These are phyloP conservation scores for Pisolithus tinctorius DNA, from an alignment of 768 basidiomycete genomes.

Conservation along the genomic window DNA sequence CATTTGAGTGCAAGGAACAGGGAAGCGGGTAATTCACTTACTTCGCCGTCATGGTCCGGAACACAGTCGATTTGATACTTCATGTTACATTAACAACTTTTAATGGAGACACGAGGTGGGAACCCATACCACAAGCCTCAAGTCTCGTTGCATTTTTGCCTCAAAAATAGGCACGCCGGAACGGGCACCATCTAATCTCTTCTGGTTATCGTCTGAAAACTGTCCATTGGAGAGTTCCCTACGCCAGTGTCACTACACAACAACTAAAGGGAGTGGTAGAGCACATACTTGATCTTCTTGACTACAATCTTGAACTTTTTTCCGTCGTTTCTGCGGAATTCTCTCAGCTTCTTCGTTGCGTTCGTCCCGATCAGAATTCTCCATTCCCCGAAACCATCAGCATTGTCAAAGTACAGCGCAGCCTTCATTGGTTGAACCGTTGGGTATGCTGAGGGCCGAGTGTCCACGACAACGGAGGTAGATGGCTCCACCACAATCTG, in stretches of 20 bases:
- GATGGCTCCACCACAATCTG: background rate
- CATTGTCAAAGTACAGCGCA: conserved; percentile 52
- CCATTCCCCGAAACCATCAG: conserved; percentile 61
- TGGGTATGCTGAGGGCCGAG: conserved; percentile 30
- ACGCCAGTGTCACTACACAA: background rate
- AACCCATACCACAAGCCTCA: conserved; percentile 41
- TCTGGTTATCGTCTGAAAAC: conserved; percentile 66
- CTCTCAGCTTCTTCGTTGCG: conserved; percentile 44
- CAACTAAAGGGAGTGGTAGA: background rate
- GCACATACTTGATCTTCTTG: conserved; percentile 60
- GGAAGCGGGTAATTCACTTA: conserved; percentile 8
- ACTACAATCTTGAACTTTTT: conserved; percentile 47
- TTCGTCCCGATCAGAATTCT: conserved; percentile 46
- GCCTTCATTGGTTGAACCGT: conserved; percentile 53
- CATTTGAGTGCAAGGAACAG: background rate
- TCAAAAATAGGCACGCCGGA: conserved; percentile 55
- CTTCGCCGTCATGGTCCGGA: conserved; percentile 29
- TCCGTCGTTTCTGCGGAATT: conserved; percentile 36
- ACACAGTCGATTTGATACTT: conserved; percentile 48
- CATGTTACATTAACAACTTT: background rate
- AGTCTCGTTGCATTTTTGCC: conserved; percentile 56
- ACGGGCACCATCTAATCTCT: conserved; percentile 40
- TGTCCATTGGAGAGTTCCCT: conserved; percentile 67
- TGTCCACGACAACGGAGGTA: conserved; percentile 1
- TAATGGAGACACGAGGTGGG: background rate